Base-by-base conservation (phyloP, 1,139 yeast genomes). In the Debaryomyces psychrophilus region DNA sequence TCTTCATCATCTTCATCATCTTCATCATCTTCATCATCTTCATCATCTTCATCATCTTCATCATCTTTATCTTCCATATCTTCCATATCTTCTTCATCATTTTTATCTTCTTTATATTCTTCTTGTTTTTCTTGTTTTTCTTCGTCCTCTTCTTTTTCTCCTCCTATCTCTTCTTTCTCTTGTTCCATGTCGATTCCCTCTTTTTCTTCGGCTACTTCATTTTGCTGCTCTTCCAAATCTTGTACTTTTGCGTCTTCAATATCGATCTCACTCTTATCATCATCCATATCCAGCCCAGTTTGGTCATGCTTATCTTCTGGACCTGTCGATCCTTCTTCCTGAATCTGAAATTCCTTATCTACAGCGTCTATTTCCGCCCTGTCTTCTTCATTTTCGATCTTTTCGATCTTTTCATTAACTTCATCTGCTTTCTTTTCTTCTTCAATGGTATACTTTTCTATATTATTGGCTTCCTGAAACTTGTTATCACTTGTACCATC, bases 351-450 rank as follows among this genome's bases (percentile, higher is more conserved):
- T 20, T 20, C 22, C 22, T 20, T 20, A 20, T 20, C 22, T 4
- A 20, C 14, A 26, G 4, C 12, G 8, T 25, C 15, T n/a, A 7
- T 25, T 8, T 20, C 23, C 31, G 8, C 38, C 45, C 20, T 26
- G 42, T 39, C 50, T 9, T 45, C 50, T 14, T 45, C 53, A 6
- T 44, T 50, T 44, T 37, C 45, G n/a, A 47, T 44, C 29, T 44
- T 50, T 44, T 37, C 45, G n/a, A 47, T 44, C 29, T 31, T 43
- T 29, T 33, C 44, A 14, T 42, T 20, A 12, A 41, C 25, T n/a
- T 44, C 48, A 26, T 18, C 28, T 15, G 15, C 14, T 22, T 31
- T 47, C 8, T 39, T 48, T n/a, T 37, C 44, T 11, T 42, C 27
- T 12, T 37, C 47, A 31, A 41, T 34, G n/a, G 41, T 17, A 28